Base-by-base conservation (phyloP, 1,139 yeast genomes). In the Taiozyma sp. region DNA sequence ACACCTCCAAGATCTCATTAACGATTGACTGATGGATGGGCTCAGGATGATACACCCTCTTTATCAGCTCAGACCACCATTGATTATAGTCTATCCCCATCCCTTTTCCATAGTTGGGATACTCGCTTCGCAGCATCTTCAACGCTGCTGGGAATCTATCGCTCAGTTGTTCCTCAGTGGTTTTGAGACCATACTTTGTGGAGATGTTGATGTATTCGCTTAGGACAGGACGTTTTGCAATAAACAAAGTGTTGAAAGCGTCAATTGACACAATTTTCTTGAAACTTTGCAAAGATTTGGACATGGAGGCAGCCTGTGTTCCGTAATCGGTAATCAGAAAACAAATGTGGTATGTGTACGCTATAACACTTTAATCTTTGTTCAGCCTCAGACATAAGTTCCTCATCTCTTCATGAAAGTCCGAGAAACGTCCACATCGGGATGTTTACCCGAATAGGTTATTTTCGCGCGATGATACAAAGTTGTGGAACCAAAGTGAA, bases 231-330 rank as follows among this genome's bases (percentile, higher is more conserved):
- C 66, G 67, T n/a, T 69, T 70, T 1, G 90, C 87, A 0, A 78
- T 70, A 62, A 83, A 84, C 10, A 85, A 65, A 0, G 91, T 84
- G 44, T 82, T 84, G 66, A 83, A 84, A 0, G 84, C 85, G 66
- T 85, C 92, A 54, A 85, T 76, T 1, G 90, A 80, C 0, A 85
- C 36, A 10, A 46, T 48, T 24, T 23, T 48, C 4, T 8, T 24
- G 3, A n/a, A 5, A n/a, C 9, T 14, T 6, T 7, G 36, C 10
- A 13, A 2, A n/a, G 36, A 6, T n/a, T 8, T 14, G 13, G 36
- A 32, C 36, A 32, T 30, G 34, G 12, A 28, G 2, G 30, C 30
- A 28, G 2, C 13, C 12, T 7, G 30, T 7, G 1, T 1, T 24
- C 30, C 8, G 4, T 28, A 28, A 28, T 28, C 10, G 30, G 30